These are phyloP conservation scores for Dichomitus squalens DNA, from an alignment of 1,284 basidiomycete genomes.

Conservation along the genomic window DNA sequence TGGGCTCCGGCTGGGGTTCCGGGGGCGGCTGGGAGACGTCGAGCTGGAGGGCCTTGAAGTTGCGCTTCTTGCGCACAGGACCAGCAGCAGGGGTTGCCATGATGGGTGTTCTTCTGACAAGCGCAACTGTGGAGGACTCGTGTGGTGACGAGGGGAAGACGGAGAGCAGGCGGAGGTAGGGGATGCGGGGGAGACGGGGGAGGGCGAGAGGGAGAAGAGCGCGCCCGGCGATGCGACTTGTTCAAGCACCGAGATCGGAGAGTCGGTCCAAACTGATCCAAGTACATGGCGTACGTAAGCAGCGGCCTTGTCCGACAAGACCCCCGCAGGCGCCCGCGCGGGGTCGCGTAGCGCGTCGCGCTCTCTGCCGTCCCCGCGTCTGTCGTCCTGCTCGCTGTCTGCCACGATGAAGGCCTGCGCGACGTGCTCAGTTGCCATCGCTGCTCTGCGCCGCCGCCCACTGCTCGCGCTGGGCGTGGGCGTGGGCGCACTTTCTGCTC, in stretches of 20 bases:
- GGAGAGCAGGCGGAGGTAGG: not conserved
- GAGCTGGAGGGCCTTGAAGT: conserved; percentile 77
- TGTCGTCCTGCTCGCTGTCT: conserved; percentile 5
- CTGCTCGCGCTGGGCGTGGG: conserved; percentile 22
- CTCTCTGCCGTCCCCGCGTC: not conserved
- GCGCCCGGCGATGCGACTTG: conserved; percentile 16
- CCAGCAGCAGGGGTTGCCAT: conserved; percentile 25
- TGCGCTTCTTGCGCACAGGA: conserved; percentile 75
- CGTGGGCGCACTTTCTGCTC: conserved; percentile 25
- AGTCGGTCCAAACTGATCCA: conserved; percentile 6
- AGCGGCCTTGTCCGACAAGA: not conserved
- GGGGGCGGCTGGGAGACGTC: conserved; percentile 51
- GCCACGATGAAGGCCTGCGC: conserved; percentile 21
- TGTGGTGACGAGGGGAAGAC: not conserved
- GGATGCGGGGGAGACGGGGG: conserved; percentile 1
- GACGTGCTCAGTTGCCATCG: conserved; percentile 23
- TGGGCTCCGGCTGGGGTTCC: conserved; percentile 43
- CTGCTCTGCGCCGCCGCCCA: conserved; percentile 16
- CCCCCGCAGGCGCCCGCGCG: not conserved
- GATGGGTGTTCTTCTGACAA: not conserved
- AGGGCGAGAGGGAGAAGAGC: conserved; percentile 4
- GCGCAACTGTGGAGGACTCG: not conserved
- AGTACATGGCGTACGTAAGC: conserved; percentile 11
- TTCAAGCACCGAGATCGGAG: conserved; percentile 14
- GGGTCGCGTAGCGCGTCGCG: conserved; percentile 8